These are phyloP conservation scores for Russula virescens DNA, from an alignment of 768 basidiomycete genomes.

Conservation along the genomic window DNA sequence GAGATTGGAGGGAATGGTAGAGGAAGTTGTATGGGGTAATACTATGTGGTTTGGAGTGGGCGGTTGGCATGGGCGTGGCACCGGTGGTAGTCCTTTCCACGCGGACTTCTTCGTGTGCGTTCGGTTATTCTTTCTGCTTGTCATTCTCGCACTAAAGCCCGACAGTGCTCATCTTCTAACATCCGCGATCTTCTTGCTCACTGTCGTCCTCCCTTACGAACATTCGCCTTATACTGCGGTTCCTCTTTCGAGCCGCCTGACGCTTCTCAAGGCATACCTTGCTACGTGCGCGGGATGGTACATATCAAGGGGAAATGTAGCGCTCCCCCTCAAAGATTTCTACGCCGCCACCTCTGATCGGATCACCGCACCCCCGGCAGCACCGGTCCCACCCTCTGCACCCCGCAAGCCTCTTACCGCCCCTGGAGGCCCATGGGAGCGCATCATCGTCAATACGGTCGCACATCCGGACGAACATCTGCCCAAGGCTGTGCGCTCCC, in stretches of 20 bases:
- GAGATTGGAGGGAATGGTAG: constrained; percentile 49
- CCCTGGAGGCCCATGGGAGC: constrained; percentile 43
- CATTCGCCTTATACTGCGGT: constrained; percentile 22
- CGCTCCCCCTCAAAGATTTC: constrained; percentile 47
- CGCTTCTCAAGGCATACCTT: constrained; percentile 58
- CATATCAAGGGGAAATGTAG: constrained; percentile 50
- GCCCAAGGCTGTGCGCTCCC: constrained; percentile 45
- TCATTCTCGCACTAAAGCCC: not conserved
- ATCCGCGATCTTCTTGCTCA: constrained; percentile 54
- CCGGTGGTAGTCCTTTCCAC: constrained; percentile 35
- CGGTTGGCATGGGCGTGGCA: constrained; percentile 39
- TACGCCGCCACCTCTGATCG: constrained; percentile 29
- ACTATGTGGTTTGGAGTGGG: constrained; percentile 51
- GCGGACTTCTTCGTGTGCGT: constrained; percentile 60
- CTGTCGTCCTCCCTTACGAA: constrained; percentile 37
- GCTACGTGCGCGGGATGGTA: constrained; percentile 46
- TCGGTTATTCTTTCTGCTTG: constrained; percentile 13
- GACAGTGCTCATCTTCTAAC: constrained; percentile 61
- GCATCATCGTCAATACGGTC: constrained; percentile 47
- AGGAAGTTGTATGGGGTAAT: constrained; percentile 56
- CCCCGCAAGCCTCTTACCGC: constrained; percentile 8
- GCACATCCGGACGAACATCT: constrained; percentile 57
- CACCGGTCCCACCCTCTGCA: constrained; percentile 23
- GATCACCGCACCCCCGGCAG: constrained; percentile 27
- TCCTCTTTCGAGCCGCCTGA: constrained; percentile 39